phyloP scores from a whole-genome alignment of 306 rosid genomes.

The Castanea crenata region DNA sequence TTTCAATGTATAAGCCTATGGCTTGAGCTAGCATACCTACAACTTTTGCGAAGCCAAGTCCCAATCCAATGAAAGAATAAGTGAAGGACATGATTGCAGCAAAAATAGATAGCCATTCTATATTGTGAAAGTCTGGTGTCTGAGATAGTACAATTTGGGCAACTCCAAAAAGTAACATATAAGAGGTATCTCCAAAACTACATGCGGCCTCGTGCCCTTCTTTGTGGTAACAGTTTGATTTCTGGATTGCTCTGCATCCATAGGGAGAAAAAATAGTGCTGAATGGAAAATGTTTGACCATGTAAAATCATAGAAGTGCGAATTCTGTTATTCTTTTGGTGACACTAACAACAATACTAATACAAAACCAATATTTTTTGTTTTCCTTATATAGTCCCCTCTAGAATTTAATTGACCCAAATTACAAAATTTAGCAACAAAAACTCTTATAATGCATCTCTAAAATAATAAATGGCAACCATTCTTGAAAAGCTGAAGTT shows the following conservation, averaged over 20 bases:
- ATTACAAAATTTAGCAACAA: no score
- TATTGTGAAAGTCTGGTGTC: slow-evolving; percentile 69
- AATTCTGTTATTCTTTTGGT: no score
- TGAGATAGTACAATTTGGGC: slow-evolving; percentile 68
- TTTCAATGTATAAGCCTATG: no score
- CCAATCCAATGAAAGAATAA: slow-evolving; percentile 70
- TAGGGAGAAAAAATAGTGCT: slow-evolving; percentile 14
- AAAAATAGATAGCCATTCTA: slow-evolving; percentile 64
- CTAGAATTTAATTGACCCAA: no score
- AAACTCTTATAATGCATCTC: no score
- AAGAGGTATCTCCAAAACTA: slow-evolving; percentile 30
- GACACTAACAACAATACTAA: no score
- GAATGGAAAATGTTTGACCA: neutral
- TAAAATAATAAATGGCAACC: no score
- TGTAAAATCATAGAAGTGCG: no score
- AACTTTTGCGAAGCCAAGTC: slow-evolving; percentile 39
- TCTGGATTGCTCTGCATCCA: slow-evolving; percentile 49
- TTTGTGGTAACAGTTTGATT: slow-evolving; percentile 36
- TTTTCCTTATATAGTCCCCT: no score
- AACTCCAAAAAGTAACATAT: slow-evolving; percentile 61
- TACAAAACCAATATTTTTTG: neutral
- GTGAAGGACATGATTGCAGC: slow-evolving; percentile 81
- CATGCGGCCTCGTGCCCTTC: slow-evolving; percentile 33
- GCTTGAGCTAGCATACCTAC: slow-evolving; percentile 30
- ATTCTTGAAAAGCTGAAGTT: neutral